Evolutionary conservation across 2,329 filamentous ascomycete species (phyloP).

Genomic region (Emergomyces africanus): DNA sequence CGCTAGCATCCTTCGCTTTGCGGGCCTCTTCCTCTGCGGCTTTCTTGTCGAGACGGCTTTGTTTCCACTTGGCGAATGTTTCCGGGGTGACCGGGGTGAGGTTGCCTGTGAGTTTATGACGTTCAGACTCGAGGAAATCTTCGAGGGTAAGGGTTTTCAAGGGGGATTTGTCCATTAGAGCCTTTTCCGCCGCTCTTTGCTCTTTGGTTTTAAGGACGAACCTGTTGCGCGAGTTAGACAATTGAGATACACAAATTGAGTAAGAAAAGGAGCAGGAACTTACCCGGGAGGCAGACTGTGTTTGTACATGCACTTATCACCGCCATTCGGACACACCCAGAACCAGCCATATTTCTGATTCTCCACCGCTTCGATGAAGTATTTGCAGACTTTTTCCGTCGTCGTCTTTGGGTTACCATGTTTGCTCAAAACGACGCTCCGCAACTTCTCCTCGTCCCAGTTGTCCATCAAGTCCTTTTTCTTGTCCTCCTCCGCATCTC

Average conservation of each 20-base stretch:
- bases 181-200: conserved; percentile 89
- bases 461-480: conserved; percentile 94
- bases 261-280: conserved; percentile 26
- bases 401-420: conserved; percentile 93
- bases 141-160: conserved; percentile 89
- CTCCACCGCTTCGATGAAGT: conserved; percentile 92
- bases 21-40: conserved; percentile 82
- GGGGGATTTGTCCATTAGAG: conserved; percentile 87
- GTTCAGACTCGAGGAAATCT: conserved; percentile 92
- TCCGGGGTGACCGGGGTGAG: conserved; percentile 91
- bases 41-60: conserved; percentile 89
- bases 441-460: conserved; percentile 95
- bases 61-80: conserved; percentile 93
- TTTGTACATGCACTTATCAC: conserved; percentile 97
- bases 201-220: conserved; percentile 98
- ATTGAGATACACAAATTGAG: not conserved
- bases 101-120: conserved; percentile 83
- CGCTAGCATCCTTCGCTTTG: conserved; percentile 88
- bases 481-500: conserved; percentile 52
- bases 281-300: conserved; percentile 91
- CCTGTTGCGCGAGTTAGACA: conserved; percentile 35
- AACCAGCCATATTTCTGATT: conserved; percentile 99
- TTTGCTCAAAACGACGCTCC: conserved; percentile 83
- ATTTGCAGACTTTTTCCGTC: conserved; percentile 99
- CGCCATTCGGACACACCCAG: conserved; percentile 93